Conservation (phyloP, 805 yeast genomes). For the Wickerhamiella musiphila region DNA sequence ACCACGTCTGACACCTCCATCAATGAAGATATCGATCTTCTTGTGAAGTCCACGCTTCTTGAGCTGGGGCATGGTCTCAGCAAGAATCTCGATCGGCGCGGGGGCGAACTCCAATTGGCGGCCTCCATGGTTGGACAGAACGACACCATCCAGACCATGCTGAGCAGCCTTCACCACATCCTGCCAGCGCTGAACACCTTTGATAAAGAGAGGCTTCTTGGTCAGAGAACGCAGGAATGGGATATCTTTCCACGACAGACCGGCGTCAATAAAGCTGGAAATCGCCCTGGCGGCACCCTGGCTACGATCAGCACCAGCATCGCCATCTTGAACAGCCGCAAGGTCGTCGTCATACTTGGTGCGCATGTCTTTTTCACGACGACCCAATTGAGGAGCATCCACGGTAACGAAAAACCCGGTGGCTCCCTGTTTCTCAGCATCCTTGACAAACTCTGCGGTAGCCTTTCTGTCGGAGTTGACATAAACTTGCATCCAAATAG, state of each 20-base stretch:
- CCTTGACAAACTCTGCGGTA: constrained; percentile 41
- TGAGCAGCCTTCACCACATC: constrained; percentile 63
- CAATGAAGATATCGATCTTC: constrained; percentile 46
- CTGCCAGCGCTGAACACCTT: constrained; percentile 73
- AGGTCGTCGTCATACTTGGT: constrained; percentile 39
- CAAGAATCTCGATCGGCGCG: constrained; percentile 54
- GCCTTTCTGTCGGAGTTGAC: constrained; percentile 62
- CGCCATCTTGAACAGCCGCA: constrained; percentile 27
- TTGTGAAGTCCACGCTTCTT: constrained; percentile 20
- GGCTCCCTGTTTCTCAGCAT: constrained; percentile 58
- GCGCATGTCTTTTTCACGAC: constrained; percentile 77
- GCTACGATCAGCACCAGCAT: constrained; percentile 33
- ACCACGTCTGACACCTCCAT: constrained; percentile 66
- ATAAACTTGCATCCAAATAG: constrained; percentile 80
- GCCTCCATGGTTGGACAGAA: constrained; percentile 80
- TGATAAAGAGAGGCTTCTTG: constrained; percentile 32
- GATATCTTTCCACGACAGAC: constrained; percentile 13
- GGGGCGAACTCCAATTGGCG: constrained; percentile 70
- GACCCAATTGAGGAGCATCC: constrained; percentile 83
- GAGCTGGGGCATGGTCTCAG: constrained; percentile 43
- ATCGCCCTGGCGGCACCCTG: constrained; percentile 81
- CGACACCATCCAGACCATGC: constrained; percentile 60
- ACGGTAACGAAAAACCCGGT: constrained; percentile 66
- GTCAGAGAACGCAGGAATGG: constrained; percentile 10
- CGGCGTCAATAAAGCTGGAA: constrained; percentile 71